A percentile compares a stretch with the other conserved stretches of the same genome.
These are phyloP conservation scores for Kingdonia uniflora DNA, from an alignment of 164 flowering plant genomes.

Conservation along the genomic window DNA sequence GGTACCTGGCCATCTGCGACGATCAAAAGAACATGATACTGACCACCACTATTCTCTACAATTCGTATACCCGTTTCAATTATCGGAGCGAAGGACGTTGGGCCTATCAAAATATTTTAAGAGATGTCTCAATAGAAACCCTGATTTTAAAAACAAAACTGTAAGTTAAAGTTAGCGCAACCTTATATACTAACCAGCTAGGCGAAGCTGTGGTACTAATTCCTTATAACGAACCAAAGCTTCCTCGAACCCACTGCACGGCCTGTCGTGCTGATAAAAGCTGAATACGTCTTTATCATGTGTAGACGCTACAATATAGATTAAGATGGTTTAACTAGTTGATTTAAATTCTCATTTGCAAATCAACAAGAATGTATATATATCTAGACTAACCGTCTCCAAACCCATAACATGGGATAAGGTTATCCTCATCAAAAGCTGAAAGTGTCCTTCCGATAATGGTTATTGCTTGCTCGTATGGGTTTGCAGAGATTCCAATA, in stretches of 20 bases:
- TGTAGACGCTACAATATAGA: too few relatives aligned
- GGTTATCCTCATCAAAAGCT: slow-evolving; percentile 60
- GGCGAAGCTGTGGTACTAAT: slow-evolving; percentile 43
- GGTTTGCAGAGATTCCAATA: slow-evolving; percentile 39
- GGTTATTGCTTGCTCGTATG: slow-evolving; percentile 64
- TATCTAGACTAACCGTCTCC: too few relatives aligned
- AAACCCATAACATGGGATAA: slow-evolving; percentile 71
- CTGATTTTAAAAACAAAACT: neutral
- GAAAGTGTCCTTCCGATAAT: slow-evolving; percentile 63
- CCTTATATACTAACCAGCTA: slow-evolving; percentile 47
- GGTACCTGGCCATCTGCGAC: slow-evolving; percentile 49
- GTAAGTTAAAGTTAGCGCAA: neutral
- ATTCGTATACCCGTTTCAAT: slow-evolving; percentile 31
- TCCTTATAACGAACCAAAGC: slow-evolving; percentile 41
- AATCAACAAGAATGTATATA: too few relatives aligned
- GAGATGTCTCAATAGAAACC: neutral
- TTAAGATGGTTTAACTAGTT: too few relatives aligned
- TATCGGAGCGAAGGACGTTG: slow-evolving; percentile 42
- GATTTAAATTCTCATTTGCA: too few relatives aligned
- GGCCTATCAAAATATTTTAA: slow-evolving; percentile 17
- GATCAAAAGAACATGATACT: slow-evolving; percentile 40
- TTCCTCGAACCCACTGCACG: slow-evolving; percentile 53
- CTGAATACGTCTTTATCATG: slow-evolving; percentile 66
- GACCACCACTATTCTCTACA: slow-evolving; percentile 37
- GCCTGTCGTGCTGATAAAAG: slow-evolving; percentile 31